Evolutionary conservation across 208 protist species (phyloP), one percentile per base, ranked within the genome.

Genomic region (Acanthamoeba healyi): DNA sequence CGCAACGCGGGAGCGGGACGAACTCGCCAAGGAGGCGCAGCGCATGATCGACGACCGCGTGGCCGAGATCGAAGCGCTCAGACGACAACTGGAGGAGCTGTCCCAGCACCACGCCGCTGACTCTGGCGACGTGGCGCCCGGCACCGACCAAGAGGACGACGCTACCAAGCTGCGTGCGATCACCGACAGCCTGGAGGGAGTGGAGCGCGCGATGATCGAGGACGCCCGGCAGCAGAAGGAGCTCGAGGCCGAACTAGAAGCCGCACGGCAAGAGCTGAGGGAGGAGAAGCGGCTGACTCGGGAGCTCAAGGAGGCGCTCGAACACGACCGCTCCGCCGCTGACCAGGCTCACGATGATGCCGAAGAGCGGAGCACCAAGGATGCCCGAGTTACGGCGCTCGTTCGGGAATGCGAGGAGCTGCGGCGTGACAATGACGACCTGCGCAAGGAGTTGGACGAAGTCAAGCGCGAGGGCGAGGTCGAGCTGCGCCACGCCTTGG

Each of bases 371-470:
- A 36, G 22, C 17, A 15, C 10, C 0, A 51, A 7, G 46, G 5
- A 51, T 51, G 61, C 61, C 19, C 14, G n/a, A 24, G 61, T 29
- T 10, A 22, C 61, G 58, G 58, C 58, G 5, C 58, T 65, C 12
- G 29, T 19, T 15, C 63, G 42, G 22, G 40, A 82, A 15, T 54
- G 72, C 26, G 72, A 44, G 42, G 72, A 82, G 22, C 38, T 82
- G 36, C 72, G 72, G 72, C 72, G 72, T 40, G 72, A 82, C 9
- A 82, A 82, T 40, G 72, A 82, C 7, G 72, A 82, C 26, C 72
- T 82, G 12, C 36, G 72, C 0, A 44, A 51, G 22, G 72, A 82
- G 72, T 40, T 82, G 38, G 72, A 82, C 14, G 72, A 82, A 40
- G 72, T 82, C 40, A 82, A 82, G 72, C 72, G 72, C 40, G 72